Conservation (phyloP, 306 rosid genomes). For the Calophaca sinica region DNA sequence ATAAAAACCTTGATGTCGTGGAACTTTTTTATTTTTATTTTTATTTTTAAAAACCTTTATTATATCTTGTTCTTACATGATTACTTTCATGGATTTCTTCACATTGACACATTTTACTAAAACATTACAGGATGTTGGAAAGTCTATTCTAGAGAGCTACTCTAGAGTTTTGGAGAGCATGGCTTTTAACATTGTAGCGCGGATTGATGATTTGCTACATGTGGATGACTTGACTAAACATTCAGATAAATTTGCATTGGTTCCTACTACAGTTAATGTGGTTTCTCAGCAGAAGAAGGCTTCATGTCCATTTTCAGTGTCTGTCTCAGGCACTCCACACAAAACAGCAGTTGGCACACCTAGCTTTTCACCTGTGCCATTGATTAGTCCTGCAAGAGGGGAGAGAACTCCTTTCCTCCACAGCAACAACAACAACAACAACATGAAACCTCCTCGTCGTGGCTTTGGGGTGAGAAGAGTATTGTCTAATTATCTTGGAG, state of each 20-base stretch:
- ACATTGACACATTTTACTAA: slow-evolving; percentile 16
- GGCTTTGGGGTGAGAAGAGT: slow-evolving; percentile 89
- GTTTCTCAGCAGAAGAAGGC: slow-evolving; percentile 69
- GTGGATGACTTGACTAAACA: slow-evolving; percentile 86
- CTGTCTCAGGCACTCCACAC: slow-evolving; percentile 81
- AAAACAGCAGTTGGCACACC: slow-evolving; percentile 59
- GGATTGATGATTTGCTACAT: slow-evolving; percentile 84
- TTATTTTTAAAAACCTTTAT: not conserved
- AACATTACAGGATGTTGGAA: slow-evolving; percentile 87
- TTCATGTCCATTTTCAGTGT: slow-evolving; percentile 58
- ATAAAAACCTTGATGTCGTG: not conserved
- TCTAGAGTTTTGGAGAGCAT: slow-evolving; percentile 96
- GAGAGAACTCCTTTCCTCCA: slow-evolving; percentile 85
- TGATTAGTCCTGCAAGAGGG: slow-evolving; percentile 81
- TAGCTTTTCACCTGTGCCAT: slow-evolving; percentile 66
- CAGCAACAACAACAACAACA: slow-evolving; percentile 44
- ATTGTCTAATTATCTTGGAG: slow-evolving; percentile 93
- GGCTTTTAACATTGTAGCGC: slow-evolving; percentile 85
- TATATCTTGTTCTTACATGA: not conserved
- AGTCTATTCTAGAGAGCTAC: slow-evolving; percentile 91
- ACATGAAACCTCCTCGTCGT: slow-evolving; percentile 65
- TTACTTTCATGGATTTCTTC: not conserved
- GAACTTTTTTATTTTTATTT: not conserved
- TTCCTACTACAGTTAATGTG: slow-evolving; percentile 59
- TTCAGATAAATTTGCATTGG: slow-evolving; percentile 71